Conservation (phyloP, 441 rosid species). For the Syzygium malaccense region DNA sequence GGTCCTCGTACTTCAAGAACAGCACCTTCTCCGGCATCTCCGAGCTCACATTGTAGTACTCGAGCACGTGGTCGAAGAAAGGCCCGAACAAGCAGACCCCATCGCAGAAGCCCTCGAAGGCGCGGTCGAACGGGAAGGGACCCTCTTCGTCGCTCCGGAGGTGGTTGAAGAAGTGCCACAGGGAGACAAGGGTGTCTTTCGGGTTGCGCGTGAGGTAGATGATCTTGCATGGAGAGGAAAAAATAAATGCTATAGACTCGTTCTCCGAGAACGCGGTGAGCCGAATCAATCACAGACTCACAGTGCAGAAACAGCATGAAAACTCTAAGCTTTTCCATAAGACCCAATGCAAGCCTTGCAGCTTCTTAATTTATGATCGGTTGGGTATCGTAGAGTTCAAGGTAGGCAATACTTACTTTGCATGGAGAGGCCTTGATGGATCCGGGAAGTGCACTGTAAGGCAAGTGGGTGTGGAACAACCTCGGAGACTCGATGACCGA, state of each 20-base stretch:
- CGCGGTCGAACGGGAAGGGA: background rate
- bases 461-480: background rate
- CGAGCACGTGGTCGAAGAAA: constrained; percentile 11
- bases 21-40: constrained; percentile 1
- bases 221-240: background rate
- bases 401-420: background rate
- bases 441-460: background rate
- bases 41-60: background rate
- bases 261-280: background rate
- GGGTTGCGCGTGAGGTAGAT: background rate
- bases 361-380: too few relatives aligned
- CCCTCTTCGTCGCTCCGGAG: background rate
- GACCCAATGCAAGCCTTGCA: background rate
- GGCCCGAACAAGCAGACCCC: constrained; percentile 8
- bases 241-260: background rate
- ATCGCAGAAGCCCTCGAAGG: constrained; percentile 7
- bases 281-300: too few relatives aligned
- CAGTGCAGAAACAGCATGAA: background rate
- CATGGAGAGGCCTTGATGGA: background rate
- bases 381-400: background rate
- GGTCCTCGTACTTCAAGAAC: constrained; percentile 17
- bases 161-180: background rate
- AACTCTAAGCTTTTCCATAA: rapidly evolving
- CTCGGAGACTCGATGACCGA: background rate
- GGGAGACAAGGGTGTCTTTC: background rate